Percentiles rank a stretch among this genome's conserved stretches.
Conservation (phyloP, 2,329 filamentous ascomycete genomes). For the Beauveria pseudobassiana region DNA sequence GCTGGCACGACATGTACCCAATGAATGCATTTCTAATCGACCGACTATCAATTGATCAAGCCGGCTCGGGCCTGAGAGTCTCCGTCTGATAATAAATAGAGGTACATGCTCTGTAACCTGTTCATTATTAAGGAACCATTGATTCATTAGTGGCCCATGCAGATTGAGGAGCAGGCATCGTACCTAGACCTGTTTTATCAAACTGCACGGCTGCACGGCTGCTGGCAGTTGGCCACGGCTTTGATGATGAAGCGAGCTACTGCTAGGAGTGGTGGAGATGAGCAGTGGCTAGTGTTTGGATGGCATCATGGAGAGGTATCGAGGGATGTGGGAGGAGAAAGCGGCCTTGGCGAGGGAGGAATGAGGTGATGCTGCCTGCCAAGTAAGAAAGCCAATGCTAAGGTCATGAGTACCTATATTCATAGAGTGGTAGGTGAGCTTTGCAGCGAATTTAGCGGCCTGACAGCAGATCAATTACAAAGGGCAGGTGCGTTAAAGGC, state of each 20-base stretch:
- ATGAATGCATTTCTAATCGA: neutral
- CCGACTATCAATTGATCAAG: neutral
- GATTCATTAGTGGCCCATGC: neutral
- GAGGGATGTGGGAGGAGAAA: constrained; percentile 5
- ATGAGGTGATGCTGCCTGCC: neutral
- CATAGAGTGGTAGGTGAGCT: neutral
- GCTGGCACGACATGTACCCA: neutral
- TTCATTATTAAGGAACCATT: too few relatives aligned
- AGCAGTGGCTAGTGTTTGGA: neutral
- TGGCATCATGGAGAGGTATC: constrained; percentile 2
- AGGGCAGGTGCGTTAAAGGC: neutral
- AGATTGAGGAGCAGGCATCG: neutral
- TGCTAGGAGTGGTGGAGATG: neutral
- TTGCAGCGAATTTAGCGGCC: too few relatives aligned
- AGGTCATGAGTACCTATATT: neutral
- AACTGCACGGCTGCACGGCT: neutral
- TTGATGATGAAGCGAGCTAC: neutral
- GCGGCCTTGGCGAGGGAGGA: neutral
- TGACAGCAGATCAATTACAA: neutral
- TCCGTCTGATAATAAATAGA: neutral
- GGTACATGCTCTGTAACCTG: neutral
- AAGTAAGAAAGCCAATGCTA: neutral
- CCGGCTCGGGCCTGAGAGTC: neutral
- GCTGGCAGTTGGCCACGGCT: neutral
- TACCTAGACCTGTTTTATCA: neutral